Base-by-base conservation (phyloP, 257 asterid genomes). In the Petunia secreta region DNA sequence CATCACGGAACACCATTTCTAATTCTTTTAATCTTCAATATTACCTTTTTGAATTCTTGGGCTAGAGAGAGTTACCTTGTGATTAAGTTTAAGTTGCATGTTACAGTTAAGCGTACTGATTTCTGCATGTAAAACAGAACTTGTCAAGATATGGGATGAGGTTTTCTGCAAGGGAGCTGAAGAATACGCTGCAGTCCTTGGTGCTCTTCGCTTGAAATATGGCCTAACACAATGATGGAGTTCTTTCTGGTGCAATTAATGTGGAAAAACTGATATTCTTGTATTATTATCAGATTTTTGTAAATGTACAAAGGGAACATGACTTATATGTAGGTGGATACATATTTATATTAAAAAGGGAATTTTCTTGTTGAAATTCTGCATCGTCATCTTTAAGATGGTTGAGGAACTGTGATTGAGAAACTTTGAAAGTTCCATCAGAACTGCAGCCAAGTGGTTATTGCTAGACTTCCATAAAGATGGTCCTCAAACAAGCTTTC, bases 111-210 rank as follows among this genome's bases (percentile, higher is more conserved):
- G 79, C 54, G 15, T 57, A 73, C 64, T 52, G 62, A 57, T 79
- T 75, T 78, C 64, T 74, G 74, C 75, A 79, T 63, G 78, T 84
- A 53, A 82, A 83, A 79, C 91, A 94, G 98, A 91, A 83, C 87
- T 93, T 46, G 62, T 14, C 69, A 87, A 84, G 91, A 89, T 89
- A 25, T 93, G 97, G 99, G 78, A 88, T 64, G 94, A 92, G 85
- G 84, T 89, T 25, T 92, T 93, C 86, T 81, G 89, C 86, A 88
- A 89, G 90, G 90, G 79, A 48, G 81, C 85, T 16, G 36, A 80
- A 4, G 87, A 84, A 73, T 83, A 88, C 75, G 55, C 80, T 4
- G 91, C 90, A 69, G 86, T 85, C 59, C 88, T 93, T 34, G 54
- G 63, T 81, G 85, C 81, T 52, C 81, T 93, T 82, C 85, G 86